Evolutionary conservation across 768 basidiomycete genomes (phyloP), one percentile per base, ranked within the genome.

Genomic region (Mycena filopes): DNA sequence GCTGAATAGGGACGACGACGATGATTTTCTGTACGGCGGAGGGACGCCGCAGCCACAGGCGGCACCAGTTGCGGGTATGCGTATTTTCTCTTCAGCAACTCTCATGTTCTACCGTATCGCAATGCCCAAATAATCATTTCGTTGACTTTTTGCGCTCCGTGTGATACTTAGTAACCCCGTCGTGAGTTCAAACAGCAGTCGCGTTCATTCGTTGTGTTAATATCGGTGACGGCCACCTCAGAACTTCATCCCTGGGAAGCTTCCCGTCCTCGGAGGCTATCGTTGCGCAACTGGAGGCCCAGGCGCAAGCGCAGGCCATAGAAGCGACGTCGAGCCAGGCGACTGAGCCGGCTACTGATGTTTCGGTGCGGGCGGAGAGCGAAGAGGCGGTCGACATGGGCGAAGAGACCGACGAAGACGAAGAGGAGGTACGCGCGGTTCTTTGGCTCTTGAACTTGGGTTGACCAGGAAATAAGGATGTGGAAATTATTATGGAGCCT

Each of bases 401-500:
- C 75, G 80, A 77, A 10, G 79, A 79, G 48, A 82, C 81, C 41
- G 83, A 36, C 11, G 36, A 84, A 7, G 84, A 85, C 29, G 84
- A 80, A 66, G 89, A 89, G 67, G 80, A 77, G 63, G 71, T 67
- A 25, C 15, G 50, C n/a, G 50, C n/a, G n/a, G 62, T 48, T 20
- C 43, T 13, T 66, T 42, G 46, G 46, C 11, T 53, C 40, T 18
- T 40, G 40, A 38, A 15, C 21, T 38, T 51, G 26, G 49, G 42
- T 49, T 67, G 47, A 59, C 48, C 23, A 58, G 42, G 38, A 33
- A 60, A 26, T 45, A 62, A 94, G 91, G 90, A 97, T 74, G 84
- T 97, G 67, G 95, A 97, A 81, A 92, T 97, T 69, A 95, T 97
- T 58, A 90, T 94, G 87, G 94, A 97, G 71, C 88, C 88, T 3